Evolutionary conservation across 179 eudicot genomes (phyloP), one percentile per base, ranked within the genome.

Genomic region (Vitellaria paradoxa): DNA sequence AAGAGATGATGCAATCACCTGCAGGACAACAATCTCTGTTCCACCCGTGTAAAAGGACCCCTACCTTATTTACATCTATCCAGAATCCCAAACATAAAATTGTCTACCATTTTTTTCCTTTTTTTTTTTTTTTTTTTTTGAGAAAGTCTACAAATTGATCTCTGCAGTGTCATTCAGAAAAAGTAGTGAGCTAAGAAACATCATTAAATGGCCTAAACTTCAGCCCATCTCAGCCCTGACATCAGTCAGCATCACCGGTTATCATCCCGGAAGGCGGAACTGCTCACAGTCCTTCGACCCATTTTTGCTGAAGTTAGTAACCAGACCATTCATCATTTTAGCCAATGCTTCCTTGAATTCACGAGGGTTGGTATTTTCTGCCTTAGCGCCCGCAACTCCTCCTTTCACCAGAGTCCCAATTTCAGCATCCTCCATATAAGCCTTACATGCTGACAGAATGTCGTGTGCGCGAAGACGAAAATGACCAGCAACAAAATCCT

Each of bases 401-500:
- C 84, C 63, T 62, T 82, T 60, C 17, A 23, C 80, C 40, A 61
- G 62, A 21, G 86, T 76, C 64, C 89, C 89, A 18, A 93, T 77
- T 53, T 74, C 84, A 63, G 93, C 94, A 52, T 92, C 97, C 55
- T 83, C 86, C 68, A 68, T 65, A 76, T 93, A 93, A 65, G 90
- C 89, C 81, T 84, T 85, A 72, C 98, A 93, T 40, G 97, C 93
- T 21, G 84, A 81, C 71, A 93, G 78, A 47, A 93, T 89, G 72
- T 86, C 87, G 21, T 76, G 81, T 49, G 93, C 90, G 67, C 81
- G 81, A 60, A 85, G 24, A 47, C 85, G 94, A 74, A 91, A 93
- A 84, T 90, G 93, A 30, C 97, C 92, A n/a, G 83, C 81, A 15
- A 90, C 93, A 74, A 91, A 75, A 68, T 90, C 97, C 84, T 88